Evolutionary conservation across 192 early-diverging fungal genomes (phyloP).

Genomic region (Linderina pennispora): DNA sequence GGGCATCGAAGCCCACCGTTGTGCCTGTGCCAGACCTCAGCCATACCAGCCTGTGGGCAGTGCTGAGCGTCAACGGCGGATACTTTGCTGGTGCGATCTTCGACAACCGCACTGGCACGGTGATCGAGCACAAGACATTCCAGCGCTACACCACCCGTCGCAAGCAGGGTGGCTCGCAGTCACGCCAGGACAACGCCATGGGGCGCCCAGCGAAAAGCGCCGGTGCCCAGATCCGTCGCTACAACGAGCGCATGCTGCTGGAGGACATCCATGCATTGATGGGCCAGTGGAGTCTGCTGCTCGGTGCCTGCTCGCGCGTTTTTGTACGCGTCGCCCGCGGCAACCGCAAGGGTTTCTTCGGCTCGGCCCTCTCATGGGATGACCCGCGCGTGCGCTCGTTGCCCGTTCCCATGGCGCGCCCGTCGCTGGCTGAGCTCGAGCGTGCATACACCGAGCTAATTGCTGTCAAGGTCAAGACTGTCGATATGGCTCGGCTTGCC

Average conservation of each 20-base stretch:
- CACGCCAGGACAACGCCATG: constrained; percentile 70
- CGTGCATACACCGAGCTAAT: constrained; percentile 29
- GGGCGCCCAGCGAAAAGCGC: constrained; percentile 77
- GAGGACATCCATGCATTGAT: constrained; percentile 75
- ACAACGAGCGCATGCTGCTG: constrained; percentile 81
- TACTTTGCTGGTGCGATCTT: constrained; percentile 89
- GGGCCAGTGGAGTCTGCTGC: constrained; percentile 59
- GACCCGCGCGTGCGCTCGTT: constrained; percentile 57
- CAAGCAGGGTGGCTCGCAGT: constrained; percentile 94
- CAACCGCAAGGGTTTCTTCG: constrained; percentile 17
- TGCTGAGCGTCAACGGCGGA: constrained; percentile 78
- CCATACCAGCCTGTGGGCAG: constrained; percentile 53
- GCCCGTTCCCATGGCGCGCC: constrained; percentile 75
- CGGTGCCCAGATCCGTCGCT: constrained; percentile 80
- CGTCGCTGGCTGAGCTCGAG: constrained; percentile 46
- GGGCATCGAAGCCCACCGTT: not conserved
- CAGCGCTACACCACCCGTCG: constrained; percentile 94
- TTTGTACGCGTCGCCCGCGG: constrained; percentile 61
- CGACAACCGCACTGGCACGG: constrained; percentile 56
- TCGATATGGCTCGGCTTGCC: not conserved
- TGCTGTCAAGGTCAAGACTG: constrained; percentile 10
- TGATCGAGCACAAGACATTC: constrained; percentile 84
- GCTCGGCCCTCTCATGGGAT: constrained; percentile 13
- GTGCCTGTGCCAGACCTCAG: not conserved
- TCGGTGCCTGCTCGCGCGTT: constrained; percentile 58